A percentile compares a stretch with the other conserved stretches of the same genome.
These are phyloP conservation scores for Dorcoceras hygrometricum DNA, from an alignment of 257 asterid genomes.

Conservation along the genomic window DNA sequence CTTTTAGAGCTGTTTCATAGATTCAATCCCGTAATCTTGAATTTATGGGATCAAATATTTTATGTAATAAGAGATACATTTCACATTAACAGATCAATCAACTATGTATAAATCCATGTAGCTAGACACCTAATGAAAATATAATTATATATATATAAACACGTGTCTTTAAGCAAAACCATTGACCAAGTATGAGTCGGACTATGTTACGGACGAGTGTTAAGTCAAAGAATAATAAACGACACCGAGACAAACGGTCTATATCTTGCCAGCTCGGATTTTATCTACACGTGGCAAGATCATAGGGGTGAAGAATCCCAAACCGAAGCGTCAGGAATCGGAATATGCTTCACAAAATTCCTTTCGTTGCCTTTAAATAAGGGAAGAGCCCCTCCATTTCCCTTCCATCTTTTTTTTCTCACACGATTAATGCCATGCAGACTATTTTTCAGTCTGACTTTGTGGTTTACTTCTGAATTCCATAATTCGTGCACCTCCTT, in stretches of 20 bases:
- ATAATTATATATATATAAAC: no score
- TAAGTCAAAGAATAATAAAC: no score
- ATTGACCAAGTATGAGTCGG: neutral
- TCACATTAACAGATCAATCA: no score
- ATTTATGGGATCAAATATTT: no score
- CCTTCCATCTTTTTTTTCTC: neutral
- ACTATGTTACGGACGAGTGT: neutral
- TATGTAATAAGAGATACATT: no score
- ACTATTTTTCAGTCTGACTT: no score
- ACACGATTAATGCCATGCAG: neutral
- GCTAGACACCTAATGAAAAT: no score
- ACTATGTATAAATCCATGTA: no score
- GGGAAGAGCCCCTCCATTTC: slow-evolving; percentile 2
- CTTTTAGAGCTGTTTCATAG: no score
- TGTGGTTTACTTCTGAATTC: neutral
- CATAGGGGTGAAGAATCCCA: neutral
- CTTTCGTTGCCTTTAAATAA: slow-evolving; percentile 17
- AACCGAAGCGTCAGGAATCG: neutral
- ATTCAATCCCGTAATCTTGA: no score
- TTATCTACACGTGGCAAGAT: slow-evolving; percentile 22
- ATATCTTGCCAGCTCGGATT: slow-evolving; percentile 2
- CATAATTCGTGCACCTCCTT: no score
- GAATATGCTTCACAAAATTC: slow-evolving; percentile 26
- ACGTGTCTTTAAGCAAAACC: neutral
- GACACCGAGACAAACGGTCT: neutral